Base-by-base conservation (phyloP, 768 basidiomycete species). In the Melanogaster broomeanus region DNA sequence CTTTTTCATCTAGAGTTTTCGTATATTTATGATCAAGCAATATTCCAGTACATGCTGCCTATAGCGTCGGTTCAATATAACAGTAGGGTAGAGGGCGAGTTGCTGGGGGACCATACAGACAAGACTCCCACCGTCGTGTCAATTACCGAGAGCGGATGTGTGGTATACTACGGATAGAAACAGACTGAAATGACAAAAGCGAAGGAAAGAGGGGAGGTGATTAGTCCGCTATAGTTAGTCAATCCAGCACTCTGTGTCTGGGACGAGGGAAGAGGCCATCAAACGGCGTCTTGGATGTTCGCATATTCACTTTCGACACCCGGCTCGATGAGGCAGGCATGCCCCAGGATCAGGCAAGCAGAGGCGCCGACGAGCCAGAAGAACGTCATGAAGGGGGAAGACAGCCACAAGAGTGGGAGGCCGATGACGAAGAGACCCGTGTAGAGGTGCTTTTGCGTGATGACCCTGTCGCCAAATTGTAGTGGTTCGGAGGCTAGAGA, bases 321-420 rank as follows among this genome's bases (percentile, higher is more conserved):
- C 2, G 95, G 96, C 70, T 98, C 96, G 56, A 98, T 84, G 56
- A 98, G 55, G 49, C 80, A 81, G 2, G 96, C 96, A 64, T 98
- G 96, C 10, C 77, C 84, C 55, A 96, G 75, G 62, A 98, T 90
- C 55, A 96, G 74, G 54, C 95, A 77, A 18, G 82, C 79, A 1
- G 91, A 93, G 1, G 90, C 88, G 18, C 94, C 93, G 53, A 96
- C 85, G 60, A 98, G 79, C 92, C 93, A 96, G 81, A 98, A 97
- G 72, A 98, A 83, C 22, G 90, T 89, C 74, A 77, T 70, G 61
- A 92, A 74, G 6, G 90, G 89, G 25, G 85, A 85, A 6, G 88
- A 73, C 64, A 81, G 72, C 83, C 85, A 92, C 52, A 98, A 82
- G 44, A 98, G 77, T 3, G 93, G 93, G 45, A 97, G 77, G 42